phyloP scores from a whole-genome alignment of 495 filamentous ascomycete genomes.

The Lasiosphaeria miniovina region DNA sequence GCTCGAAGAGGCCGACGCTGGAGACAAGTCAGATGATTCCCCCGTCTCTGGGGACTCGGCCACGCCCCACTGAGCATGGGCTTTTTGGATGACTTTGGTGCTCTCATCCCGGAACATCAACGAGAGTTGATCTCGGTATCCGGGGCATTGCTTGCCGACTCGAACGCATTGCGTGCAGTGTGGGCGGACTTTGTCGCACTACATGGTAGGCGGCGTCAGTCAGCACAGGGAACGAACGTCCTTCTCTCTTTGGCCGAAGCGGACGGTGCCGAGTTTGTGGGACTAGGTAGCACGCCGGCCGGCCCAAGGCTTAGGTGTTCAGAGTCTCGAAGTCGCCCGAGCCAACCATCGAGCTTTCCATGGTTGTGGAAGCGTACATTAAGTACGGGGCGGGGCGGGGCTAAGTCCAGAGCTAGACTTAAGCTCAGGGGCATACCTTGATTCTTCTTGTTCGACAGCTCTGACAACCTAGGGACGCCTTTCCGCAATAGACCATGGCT shows the following conservation, averaged over 20 bases:
- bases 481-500: constrained; percentile 67
- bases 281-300: too few species aligned
- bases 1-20: constrained; percentile 9
- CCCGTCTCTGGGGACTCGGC: constrained; percentile 19
- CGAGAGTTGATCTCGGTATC: constrained; percentile 65
- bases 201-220: constrained; percentile 12
- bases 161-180: constrained; percentile 65
- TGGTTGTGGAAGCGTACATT: constrained; percentile 12
- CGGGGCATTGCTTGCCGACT: constrained; percentile 57
- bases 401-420: background rate
- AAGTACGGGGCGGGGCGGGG: background rate
- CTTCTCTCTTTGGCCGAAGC: too few species aligned
- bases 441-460: constrained; percentile 64
- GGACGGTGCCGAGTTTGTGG: too few species aligned
- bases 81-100: constrained; percentile 62
- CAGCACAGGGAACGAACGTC: too few species aligned
- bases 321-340: too few species aligned
- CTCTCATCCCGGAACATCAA: constrained; percentile 74
- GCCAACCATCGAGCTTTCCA: too few species aligned
- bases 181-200: constrained; percentile 66
- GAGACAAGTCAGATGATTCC: constrained; percentile 10
- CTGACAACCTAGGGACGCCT: constrained; percentile 65
- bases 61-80: constrained; percentile 52
- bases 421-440: constrained; percentile 41
- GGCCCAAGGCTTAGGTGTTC: too few species aligned